phyloP scores from a whole-genome alignment of 108 stramenopile genomes.

The Fragilariopsis cylindrus region DNA sequence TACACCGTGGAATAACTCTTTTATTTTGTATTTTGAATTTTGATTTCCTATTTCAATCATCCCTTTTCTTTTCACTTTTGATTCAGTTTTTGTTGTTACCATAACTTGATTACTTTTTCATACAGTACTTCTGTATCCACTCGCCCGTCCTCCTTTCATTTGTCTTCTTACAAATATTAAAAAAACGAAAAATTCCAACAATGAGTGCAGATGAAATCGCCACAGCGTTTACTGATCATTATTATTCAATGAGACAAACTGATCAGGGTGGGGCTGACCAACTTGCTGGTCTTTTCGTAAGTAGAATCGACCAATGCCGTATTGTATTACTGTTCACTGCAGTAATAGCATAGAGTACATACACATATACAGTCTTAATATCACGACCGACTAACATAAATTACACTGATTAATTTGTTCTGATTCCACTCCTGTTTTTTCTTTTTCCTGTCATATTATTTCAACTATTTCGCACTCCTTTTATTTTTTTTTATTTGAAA shows the following conservation, averaged over 20 bases:
- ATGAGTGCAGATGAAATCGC: slow-evolving; percentile 92
- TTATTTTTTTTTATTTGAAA: no score
- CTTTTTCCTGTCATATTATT: no score
- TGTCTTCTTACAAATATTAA: no score
- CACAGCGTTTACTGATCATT: slow-evolving; percentile 82
- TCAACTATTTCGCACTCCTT: no score
- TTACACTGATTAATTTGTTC: no score
- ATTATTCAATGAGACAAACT: slow-evolving; percentile 66
- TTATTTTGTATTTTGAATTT: background rate
- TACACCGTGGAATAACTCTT: background rate
- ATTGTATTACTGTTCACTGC: no score
- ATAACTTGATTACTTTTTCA: background rate
- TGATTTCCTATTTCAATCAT: background rate
- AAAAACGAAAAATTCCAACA: slow-evolving; percentile 17
- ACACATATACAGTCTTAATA: no score
- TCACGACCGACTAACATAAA: no score
- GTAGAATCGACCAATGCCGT: slow-evolving; percentile 20
- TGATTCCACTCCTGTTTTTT: no score
- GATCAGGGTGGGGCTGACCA: slow-evolving; percentile 36
- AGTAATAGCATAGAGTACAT: no score
- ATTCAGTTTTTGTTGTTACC: background rate
- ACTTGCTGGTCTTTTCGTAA: slow-evolving; percentile 80
- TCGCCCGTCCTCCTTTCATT: no score
- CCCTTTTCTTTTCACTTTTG: background rate
- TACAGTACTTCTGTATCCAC: no score